phyloP scores from a whole-genome alignment of 108 stramenopile species.

The Fragilariopsis cylindrus region DNA sequence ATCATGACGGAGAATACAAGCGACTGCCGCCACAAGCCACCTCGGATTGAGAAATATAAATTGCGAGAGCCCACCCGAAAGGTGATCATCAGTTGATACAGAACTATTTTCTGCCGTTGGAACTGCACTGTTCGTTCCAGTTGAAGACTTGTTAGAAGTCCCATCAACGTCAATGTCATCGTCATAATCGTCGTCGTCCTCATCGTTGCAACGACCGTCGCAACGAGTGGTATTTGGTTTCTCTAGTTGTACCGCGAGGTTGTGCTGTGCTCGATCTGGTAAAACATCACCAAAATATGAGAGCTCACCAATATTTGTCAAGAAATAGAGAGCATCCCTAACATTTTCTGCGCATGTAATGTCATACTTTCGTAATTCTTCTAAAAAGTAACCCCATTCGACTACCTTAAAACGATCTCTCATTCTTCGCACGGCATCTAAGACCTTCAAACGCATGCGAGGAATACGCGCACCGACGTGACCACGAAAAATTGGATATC shows the following conservation, averaged over 20 bases:
- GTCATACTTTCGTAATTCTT: slow-evolving; percentile 50
- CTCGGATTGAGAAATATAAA: slow-evolving; percentile 84
- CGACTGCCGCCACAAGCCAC: slow-evolving; percentile 84
- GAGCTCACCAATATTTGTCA: slow-evolving; percentile 76
- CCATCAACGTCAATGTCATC: slow-evolving; percentile 29
- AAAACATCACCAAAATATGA: slow-evolving; percentile 76
- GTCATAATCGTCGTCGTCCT: slow-evolving; percentile 27
- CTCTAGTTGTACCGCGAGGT: background rate
- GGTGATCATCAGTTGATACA: slow-evolving; percentile 20
- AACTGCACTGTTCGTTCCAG: slow-evolving; percentile 27
- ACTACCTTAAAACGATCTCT: slow-evolving; percentile 77
- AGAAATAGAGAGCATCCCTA: slow-evolving; percentile 80
- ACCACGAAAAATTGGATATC: slow-evolving; percentile 68
- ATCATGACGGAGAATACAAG: slow-evolving; percentile 82
- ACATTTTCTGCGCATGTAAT: slow-evolving; percentile 62
- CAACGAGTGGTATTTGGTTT: slow-evolving; percentile 5
- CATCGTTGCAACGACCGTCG: slow-evolving; percentile 17
- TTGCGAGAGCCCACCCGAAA: slow-evolving; percentile 54
- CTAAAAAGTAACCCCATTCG: slow-evolving; percentile 74
- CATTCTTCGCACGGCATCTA: slow-evolving; percentile 69
- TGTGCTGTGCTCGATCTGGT: slow-evolving; percentile 12
- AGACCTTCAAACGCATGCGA: slow-evolving; percentile 78
- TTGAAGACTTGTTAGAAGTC: slow-evolving; percentile 24
- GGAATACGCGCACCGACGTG: slow-evolving; percentile 84
- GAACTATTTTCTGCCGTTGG: slow-evolving; percentile 41